Percentiles rank a stretch among this genome's conserved stretches.
Conservation (phyloP, 1,139 yeast species). For the Pichia sp. region DNA sequence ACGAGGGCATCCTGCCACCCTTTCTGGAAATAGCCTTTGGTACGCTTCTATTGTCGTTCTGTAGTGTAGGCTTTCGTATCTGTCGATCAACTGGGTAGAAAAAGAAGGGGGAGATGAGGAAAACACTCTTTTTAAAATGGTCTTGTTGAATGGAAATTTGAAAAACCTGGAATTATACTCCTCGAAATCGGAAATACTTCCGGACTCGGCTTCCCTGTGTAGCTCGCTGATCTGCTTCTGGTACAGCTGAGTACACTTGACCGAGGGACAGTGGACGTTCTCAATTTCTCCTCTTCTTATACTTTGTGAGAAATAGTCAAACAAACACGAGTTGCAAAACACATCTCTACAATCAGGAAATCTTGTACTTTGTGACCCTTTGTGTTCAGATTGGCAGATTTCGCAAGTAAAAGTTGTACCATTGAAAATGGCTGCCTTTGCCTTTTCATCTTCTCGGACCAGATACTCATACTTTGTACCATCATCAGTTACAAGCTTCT, state of each 20-base stretch:
- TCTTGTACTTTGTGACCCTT: conserved; percentile 44
- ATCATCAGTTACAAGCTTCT: conserved; percentile 15
- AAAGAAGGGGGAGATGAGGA: conserved; percentile 16
- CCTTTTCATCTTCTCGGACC: conserved; percentile 25
- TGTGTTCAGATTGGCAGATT: conserved; percentile 52
- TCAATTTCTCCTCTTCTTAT: conserved; percentile 51
- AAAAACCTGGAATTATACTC: conserved; percentile 34
- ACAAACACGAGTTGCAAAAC: conserved; percentile 51
- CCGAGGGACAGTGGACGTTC: conserved; percentile 59
- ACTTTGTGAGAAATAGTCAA: conserved; percentile 42
- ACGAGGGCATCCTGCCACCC: conserved; percentile 54
- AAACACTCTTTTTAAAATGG: conserved; percentile 30
- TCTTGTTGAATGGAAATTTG: conserved; percentile 37
- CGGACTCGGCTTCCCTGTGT: conserved; percentile 6
- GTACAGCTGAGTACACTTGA: conserved; percentile 39
- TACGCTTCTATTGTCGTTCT: conserved; percentile 45
- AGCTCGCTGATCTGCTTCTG: conserved; percentile 19
- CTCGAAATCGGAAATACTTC: conserved; percentile 29
- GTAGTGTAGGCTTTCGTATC: conserved; percentile 40
- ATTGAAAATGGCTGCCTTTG: conserved; percentile 36
- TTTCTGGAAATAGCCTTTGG: conserved; percentile 44
- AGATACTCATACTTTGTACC: conserved; percentile 23
- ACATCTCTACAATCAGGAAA: conserved; percentile 49
- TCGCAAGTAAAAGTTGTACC: conserved; percentile 48
- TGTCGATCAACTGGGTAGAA: conserved; percentile 28